Percentiles rank a stretch among this genome's conserved stretches.
Conservation (phyloP, 768 basidiomycete species). For the Rubroboletus pulcherrimus region DNA sequence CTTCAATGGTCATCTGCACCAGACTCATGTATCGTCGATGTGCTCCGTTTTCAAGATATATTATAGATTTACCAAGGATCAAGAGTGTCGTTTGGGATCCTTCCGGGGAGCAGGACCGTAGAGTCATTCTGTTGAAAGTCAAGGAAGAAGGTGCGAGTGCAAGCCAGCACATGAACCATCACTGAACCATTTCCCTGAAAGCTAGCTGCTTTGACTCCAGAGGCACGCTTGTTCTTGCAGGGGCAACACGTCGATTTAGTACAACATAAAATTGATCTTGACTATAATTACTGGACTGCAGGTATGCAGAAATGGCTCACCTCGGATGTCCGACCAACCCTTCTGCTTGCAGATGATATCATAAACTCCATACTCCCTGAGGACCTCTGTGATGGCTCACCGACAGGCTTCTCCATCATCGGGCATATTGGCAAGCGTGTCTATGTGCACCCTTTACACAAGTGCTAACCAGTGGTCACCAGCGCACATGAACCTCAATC, state of each 20-base stretch:
- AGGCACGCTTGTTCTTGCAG: slow-evolving; percentile 52
- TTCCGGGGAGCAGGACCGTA: slow-evolving; percentile 43
- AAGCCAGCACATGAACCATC: background rate
- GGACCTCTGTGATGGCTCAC: slow-evolving; percentile 71
- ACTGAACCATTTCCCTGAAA: slow-evolving; percentile 30
- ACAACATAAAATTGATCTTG: slow-evolving; percentile 57
- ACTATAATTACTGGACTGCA: slow-evolving; percentile 87
- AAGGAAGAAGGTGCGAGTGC: slow-evolving; percentile 51
- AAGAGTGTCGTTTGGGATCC: slow-evolving; percentile 55
- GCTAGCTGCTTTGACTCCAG: slow-evolving; percentile 64
- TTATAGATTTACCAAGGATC: slow-evolving; percentile 69
- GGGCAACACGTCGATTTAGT: slow-evolving; percentile 55
- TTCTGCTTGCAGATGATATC: slow-evolving; percentile 63
- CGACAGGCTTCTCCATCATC: slow-evolving; percentile 80
- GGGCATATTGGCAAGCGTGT: slow-evolving; percentile 84
- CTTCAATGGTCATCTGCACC: background rate
- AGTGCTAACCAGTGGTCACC: slow-evolving; percentile 4
- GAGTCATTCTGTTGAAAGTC: slow-evolving; percentile 66
- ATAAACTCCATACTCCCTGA: slow-evolving; percentile 79
- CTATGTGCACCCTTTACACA: background rate
- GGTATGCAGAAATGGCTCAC: slow-evolving; percentile 42
- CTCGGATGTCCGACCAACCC: background rate
- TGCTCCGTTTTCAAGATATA: slow-evolving; percentile 36
- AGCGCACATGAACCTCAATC: slow-evolving; percentile 92
- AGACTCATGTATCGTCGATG: slow-evolving; percentile 10